Base-by-base conservation (phyloP, 768 basidiomycete genomes). In the Macrolepiota albuminosa region DNA sequence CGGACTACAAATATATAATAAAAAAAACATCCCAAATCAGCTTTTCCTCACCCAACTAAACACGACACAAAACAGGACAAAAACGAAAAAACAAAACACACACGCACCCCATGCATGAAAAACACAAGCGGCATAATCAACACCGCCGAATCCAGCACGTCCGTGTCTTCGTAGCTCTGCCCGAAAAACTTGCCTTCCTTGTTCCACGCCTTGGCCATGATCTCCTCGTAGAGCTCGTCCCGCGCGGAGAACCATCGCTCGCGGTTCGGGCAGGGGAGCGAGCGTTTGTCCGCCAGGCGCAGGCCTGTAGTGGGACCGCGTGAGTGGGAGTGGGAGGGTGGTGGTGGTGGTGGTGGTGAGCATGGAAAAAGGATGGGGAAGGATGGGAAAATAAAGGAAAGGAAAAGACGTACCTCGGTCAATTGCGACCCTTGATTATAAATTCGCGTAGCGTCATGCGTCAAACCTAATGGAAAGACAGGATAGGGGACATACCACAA, bases 71-170 rank as follows among this genome's bases (percentile, higher is more conserved):
- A 14, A 13, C 1, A 8, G n/a, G n/a, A n/a, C n/a, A n/a, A n/a
- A n/a, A n/a, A n/a, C n/a, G n/a, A n/a, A n/a, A n/a, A n/a, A n/a
- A n/a, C n/a, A 4, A 8, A 51, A 36, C 14, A 6, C 42, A 13
- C 45, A 29, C 53, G 31, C 24, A 89, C 90, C 21, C 86, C 84
- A 43, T 89, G 87, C 70, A 88, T 88, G 77, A 97, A 96, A 78
- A 96, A 97, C 36, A 93, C 90, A 40, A 95, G 79, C 1, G 95
- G 94, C 90, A 93, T 94, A 66, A 95, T 93, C 48, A 95, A 77
- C 53, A 97, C 85, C 14, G 94, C 87, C 14, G 92, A 89, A 70
- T 98, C 96, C 24, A 98, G 71, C 10, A 90, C 80, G 47, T 88
- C 78, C 0, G 78, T 85, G 62, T 93, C 90, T 66, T 98, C 96